phyloP scores from a whole-genome alignment of 352 stramenopile genomes.

The Phytophthora cryptogea region DNA sequence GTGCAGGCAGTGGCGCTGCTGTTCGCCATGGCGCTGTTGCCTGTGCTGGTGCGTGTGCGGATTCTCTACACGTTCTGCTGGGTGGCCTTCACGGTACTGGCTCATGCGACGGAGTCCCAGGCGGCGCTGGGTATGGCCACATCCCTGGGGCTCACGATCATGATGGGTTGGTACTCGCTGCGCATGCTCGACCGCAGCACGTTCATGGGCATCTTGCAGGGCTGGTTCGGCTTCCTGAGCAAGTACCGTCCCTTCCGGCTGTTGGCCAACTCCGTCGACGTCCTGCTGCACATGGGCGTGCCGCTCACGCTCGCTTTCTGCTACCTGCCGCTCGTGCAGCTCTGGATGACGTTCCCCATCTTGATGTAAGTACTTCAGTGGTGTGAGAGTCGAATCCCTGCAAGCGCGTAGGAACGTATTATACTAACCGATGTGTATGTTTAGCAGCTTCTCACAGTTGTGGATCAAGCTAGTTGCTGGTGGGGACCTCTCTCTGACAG shows the following conservation, averaged over 20 bases:
- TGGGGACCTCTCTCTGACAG: conserved; percentile 40
- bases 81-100: conserved; percentile 41
- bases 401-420: too few relatives aligned
- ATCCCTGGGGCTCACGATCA: conserved; percentile 51
- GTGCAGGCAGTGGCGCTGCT: conserved; percentile 40
- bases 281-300: conserved; percentile 49
- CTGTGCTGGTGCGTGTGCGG: conserved; percentile 38
- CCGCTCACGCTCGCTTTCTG: conserved; percentile 45
- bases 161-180: conserved; percentile 63
- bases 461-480: conserved; percentile 49
- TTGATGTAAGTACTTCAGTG: conserved; percentile 36
- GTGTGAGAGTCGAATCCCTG: too few relatives aligned
- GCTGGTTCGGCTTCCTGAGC: conserved; percentile 52
- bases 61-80: conserved; percentile 58
- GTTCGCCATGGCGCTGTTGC: conserved; percentile 43
- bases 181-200: conserved; percentile 43
- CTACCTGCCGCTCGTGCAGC: conserved; percentile 44
- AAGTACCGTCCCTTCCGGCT: conserved; percentile 41
- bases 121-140: conserved; percentile 47
- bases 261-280: conserved; percentile 42
- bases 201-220: conserved; percentile 53
- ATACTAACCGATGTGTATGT: neutral
- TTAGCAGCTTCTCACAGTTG: conserved; percentile 45
- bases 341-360: conserved; percentile 56
- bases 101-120: conserved; percentile 37